Evolutionary conservation across 192 early-diverging fungal species (phyloP).

Genomic region (Phlyctochytrium planicorne): DNA sequence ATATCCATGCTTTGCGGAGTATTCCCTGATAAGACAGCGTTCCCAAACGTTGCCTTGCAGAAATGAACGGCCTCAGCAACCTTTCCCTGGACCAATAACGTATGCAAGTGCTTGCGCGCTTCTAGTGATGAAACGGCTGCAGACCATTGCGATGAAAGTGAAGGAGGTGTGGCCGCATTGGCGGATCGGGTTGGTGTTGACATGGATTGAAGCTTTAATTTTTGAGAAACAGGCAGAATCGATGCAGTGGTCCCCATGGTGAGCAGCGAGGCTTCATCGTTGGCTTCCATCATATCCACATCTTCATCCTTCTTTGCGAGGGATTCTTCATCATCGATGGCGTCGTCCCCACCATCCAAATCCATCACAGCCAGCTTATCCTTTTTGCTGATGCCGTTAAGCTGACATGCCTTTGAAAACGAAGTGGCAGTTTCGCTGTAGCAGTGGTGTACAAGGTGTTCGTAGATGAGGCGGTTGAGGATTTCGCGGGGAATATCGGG

Average conservation of each 20-base stretch:
- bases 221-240: too few relatives aligned
- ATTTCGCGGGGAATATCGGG: conserved; percentile 3
- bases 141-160: background rate
- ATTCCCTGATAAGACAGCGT: conserved; percentile 33
- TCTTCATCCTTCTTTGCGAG: conserved; percentile 4
- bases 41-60: conserved; percentile 46
- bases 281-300: background rate
- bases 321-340: conserved; percentile 30
- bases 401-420: conserved; percentile 12
- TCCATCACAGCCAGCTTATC: too few relatives aligned
- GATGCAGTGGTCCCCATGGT: too few relatives aligned
- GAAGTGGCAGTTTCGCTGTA: conserved; percentile 55
- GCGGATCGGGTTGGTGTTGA: too few relatives aligned
- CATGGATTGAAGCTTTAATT: too few relatives aligned
- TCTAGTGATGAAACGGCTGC: conserved; percentile 30
- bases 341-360: too few relatives aligned
- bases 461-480: conserved; percentile 34
- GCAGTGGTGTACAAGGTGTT: conserved; percentile 56
- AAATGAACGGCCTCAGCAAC: conserved; percentile 42
- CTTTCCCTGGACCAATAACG: conserved; percentile 30
- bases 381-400: too few relatives aligned
- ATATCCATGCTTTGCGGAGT: conserved; percentile 48
- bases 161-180: too few relatives aligned
- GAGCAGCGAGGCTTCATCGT: too few relatives aligned
- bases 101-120: conserved; percentile 34